Percentiles rank a stretch among this genome's conserved stretches.
Evolutionary conservation across 1,139 yeast species (phyloP).

Genomic region (Pichia sp.): DNA sequence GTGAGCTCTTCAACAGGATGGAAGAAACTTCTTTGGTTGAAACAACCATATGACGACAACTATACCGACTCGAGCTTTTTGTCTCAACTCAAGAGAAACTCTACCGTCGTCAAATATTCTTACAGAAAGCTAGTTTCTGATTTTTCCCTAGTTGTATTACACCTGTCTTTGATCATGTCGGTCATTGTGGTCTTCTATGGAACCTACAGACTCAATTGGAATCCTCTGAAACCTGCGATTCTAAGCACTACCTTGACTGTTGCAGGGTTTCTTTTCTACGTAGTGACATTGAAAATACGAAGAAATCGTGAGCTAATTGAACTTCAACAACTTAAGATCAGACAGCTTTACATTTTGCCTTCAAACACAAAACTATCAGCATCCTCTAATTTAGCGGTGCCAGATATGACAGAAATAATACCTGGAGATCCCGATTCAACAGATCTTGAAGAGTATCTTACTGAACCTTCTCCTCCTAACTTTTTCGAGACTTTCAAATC

Average conservation of each 20-base stretch:
- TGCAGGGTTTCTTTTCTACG: constrained; percentile 33
- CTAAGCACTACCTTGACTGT: constrained; percentile 31
- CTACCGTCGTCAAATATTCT: constrained; percentile 67
- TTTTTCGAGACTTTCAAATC: constrained; percentile 48
- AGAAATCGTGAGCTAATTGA: constrained; percentile 29
- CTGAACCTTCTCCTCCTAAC: constrained; percentile 31
- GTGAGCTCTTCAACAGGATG: constrained; percentile 36
- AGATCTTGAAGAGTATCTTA: constrained; percentile 25
- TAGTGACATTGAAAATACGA: constrained; percentile 26
- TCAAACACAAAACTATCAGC: constrained; percentile 15
- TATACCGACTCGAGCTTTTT: constrained; percentile 79
- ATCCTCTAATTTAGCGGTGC: constrained; percentile 7
- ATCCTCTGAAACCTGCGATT: constrained; percentile 39
- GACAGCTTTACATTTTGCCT: constrained; percentile 20
- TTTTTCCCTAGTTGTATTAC: constrained; percentile 63
- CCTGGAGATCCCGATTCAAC: constrained; percentile 2
- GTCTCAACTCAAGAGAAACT: constrained; percentile 70
- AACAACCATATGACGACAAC: constrained; percentile 90
- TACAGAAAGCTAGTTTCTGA: constrained; percentile 62
- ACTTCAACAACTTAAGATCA: constrained; percentile 27
- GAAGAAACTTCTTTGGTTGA: constrained; percentile 84
- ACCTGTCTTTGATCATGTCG: constrained; percentile 55
- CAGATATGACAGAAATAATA: background rate
- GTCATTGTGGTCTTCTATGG: constrained; percentile 63
- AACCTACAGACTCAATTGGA: constrained; percentile 45